Base-by-base conservation (phyloP, 1,139 yeast genomes). In the Hansenula lynferdii region DNA sequence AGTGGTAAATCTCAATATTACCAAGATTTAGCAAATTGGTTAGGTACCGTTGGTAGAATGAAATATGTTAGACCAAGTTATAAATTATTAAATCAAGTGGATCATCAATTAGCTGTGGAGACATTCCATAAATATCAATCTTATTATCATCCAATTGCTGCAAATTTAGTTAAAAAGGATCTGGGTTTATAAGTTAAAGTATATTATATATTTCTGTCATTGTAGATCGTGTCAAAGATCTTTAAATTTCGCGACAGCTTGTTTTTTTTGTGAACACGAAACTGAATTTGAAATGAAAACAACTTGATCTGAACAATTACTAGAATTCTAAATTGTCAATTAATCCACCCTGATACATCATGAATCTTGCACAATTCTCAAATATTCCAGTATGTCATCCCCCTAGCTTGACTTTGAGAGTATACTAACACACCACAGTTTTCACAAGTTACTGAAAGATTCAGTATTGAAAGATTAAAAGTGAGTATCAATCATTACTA, bases 11-110 rank as follows among this genome's bases (percentile, higher is more conserved):
- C 62, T 15, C 60, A 67, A 27, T 65, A 68, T 40, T 77, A 80
- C 56, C 63, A 61, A 40, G 63, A 63, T 31, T 64, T 85, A 35
- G 89, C 94, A 8, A 75, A 77, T 39, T 89, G 96, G 95, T 69
- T 89, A 41, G 95, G 94, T 8, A 80, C 92, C 4, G 94, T 87
- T 21, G 97, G 97, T 18, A 76, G 97, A 68, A 89, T 89, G 96
- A 89, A 89, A 68, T 89, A 80, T 58, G 96, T 86, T 28, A 75
- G 96, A 60, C 96, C 96, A 20, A 89, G 95, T 2, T 87, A 76
- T 64, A 71, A 77, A 28, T 64, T 79, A 45, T 67, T 89, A 44
- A 72, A 78, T 56, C 56, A 65, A 19, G 90, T 82, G 20, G 85
- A 85, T 57, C 77, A 75, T 37, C 64, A 70, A 11, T 65, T 80